Evolutionary conservation across 176 grass and related monocot species (phyloP), one percentile per base, ranked within the genome.

Genomic region (Zea mays): DNA sequence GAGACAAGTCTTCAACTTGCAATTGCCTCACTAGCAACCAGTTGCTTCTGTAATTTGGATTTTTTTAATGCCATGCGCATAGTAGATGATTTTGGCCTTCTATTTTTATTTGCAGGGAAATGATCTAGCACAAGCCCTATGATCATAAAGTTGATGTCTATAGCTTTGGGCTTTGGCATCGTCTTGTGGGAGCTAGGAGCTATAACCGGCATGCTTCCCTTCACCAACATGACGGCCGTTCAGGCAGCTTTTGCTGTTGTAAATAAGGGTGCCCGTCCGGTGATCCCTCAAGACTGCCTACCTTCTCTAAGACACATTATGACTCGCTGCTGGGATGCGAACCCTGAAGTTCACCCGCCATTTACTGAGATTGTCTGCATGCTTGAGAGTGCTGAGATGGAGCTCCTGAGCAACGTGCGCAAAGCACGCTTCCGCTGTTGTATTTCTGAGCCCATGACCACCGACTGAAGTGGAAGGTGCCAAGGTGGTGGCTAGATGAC

Each of bases 121-220:
- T 98, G 96, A 98, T 98, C 79, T 89, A 98, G 81, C 96, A 98
- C 78, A 88, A 92, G 71, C 92, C 96, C 55, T 98, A 94, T 72
- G 90, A 89, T 80, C 96, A 98, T 73, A 98, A 98, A 86, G 96
- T 98, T 52, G 96, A 98, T 67, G 96, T 94, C 12, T 98, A 98
- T 35, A 98, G 96, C 81, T 98, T 98, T 43, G 96, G 92, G 96
- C 81, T 98, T 98, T 43, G 96, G 92, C 39, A 95, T 98, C 8
- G 92, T 98, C 20, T 39, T 98, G 55, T 98, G 96, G 96, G 96
- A 98, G 85, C 96, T 98, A 34, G n/a, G n/a, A n/a, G n/a, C n/a
- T n/a, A 93, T 98, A 64, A 95, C 96, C 0, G 96, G 96, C 74
- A 95, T 95, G 85, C 89, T 98, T 75, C 96, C 96, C 5, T 98